Percentiles rank a stretch among this genome's conserved stretches.
Conservation (phyloP, 2,329 filamentous ascomycete species). For the Aspergillaceae sp. region DNA sequence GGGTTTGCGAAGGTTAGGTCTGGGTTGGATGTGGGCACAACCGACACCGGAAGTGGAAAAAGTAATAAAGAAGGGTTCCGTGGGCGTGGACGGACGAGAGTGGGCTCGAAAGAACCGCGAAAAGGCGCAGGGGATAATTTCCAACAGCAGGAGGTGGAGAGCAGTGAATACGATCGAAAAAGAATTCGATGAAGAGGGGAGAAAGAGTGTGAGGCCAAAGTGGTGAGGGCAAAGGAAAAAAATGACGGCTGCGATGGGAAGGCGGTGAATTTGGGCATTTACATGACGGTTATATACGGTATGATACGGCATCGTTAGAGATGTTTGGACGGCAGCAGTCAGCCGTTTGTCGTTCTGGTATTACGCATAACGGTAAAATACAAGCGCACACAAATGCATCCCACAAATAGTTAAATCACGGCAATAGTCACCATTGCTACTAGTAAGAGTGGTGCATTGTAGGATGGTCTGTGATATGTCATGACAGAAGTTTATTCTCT, state of each 20-base stretch:
- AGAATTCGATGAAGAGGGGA: not conserved
- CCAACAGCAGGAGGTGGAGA: no score
- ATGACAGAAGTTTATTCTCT: no score
- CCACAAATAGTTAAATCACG: no score
- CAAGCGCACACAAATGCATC: not conserved
- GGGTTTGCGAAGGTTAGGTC: constrained; percentile 4
- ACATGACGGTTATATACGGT: not conserved
- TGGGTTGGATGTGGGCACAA: not conserved
- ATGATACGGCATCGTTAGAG: not conserved
- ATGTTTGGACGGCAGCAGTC: not conserved
- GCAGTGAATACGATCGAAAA: no score
- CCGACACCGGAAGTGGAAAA: not conserved
- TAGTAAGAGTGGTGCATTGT: not conserved
- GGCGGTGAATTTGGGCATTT: not conserved
- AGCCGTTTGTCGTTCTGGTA: not conserved
- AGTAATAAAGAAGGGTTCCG: constrained; percentile 1
- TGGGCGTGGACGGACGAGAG: not conserved
- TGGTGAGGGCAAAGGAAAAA: not conserved
- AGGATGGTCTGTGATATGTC: no score
- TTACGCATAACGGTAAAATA: not conserved
- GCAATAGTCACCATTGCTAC: not conserved
- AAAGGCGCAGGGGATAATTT: not conserved
- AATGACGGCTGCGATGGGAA: not conserved
- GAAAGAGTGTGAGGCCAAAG: not conserved
- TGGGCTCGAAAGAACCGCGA: not conserved